These are phyloP conservation scores for Trametes polyzona DNA, from an alignment of 1,284 basidiomycete genomes.

Conservation along the genomic window DNA sequence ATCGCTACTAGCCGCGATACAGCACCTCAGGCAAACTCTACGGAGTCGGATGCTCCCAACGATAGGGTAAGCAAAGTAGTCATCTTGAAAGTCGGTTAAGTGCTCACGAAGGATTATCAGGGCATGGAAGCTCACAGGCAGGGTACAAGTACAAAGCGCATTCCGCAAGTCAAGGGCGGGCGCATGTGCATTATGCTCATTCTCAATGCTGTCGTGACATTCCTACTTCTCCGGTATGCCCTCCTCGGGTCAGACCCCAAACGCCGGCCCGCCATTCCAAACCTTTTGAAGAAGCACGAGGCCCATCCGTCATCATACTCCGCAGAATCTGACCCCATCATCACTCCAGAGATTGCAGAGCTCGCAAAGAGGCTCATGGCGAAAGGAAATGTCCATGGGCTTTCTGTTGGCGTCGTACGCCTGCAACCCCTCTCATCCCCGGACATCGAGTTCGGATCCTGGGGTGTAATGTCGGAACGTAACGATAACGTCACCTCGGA, in stretches of 20 bases:
- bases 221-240: neutral
- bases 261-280: no score
- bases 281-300: no score
- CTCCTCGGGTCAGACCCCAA: neutral
- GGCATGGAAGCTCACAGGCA: no score
- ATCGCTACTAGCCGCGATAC: no score
- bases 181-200: neutral
- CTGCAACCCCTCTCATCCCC: neutral
- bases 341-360: conserved; percentile 8
- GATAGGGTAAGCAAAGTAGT: no score
- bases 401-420: conserved; percentile 23
- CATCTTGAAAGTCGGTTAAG: no score
- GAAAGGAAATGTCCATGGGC: conserved; percentile 16
- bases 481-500: conserved; percentile 32
- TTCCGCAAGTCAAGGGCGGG: neutral
- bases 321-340: neutral
- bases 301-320: neutral
- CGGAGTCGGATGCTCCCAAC: no score
- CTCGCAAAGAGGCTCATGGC: conserved; percentile 9
- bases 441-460: conserved; percentile 11
- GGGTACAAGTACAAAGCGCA: neutral
- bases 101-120: no score
- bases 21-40: no score
- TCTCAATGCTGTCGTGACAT: neutral
- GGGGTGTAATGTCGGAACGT: conserved; percentile 31